These are phyloP conservation scores for Ophiostoma fasciatum DNA, from an alignment of 2,329 filamentous ascomycete species.

Conservation along the genomic window DNA sequence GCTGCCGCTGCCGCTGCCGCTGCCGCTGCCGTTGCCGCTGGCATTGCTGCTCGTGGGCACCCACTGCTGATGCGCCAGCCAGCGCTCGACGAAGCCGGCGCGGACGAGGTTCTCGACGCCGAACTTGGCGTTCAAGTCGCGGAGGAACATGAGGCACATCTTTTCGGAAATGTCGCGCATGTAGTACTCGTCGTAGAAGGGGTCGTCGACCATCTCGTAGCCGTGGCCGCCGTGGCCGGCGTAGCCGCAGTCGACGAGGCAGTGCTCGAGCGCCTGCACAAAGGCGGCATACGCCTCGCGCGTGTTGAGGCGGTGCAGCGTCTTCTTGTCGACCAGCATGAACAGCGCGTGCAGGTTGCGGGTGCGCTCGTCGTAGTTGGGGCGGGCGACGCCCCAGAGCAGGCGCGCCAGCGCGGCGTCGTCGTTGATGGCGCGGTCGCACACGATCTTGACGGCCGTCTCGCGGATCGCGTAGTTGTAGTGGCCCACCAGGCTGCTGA, in stretches of 20 bases:
- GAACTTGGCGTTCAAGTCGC: slow-evolving; percentile 44
- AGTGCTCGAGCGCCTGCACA: slow-evolving; percentile 44
- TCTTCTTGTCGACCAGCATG: slow-evolving; percentile 35
- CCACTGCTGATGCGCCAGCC: slow-evolving; percentile 62
- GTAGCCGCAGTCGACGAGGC: slow-evolving; percentile 26
- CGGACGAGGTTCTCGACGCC: slow-evolving; percentile 42
- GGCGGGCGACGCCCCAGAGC: slow-evolving; percentile 41
- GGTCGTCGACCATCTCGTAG: slow-evolving; percentile 36
- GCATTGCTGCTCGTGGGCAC: slow-evolving; percentile 38
- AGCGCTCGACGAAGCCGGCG: slow-evolving; percentile 53
- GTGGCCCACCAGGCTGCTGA: slow-evolving; percentile 52
- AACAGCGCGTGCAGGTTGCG: slow-evolving; percentile 40
- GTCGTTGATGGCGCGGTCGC: slow-evolving; percentile 45
- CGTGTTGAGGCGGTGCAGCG: slow-evolving; percentile 33
- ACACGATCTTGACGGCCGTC: slow-evolving; percentile 45
- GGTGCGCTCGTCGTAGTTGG: slow-evolving; percentile 45
- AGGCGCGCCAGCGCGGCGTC: slow-evolving; percentile 31
- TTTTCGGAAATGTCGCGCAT: slow-evolving; percentile 47
- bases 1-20: slow-evolving; percentile 34
- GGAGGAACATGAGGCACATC: slow-evolving; percentile 41
- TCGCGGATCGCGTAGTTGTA: slow-evolving; percentile 61
- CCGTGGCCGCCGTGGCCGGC: not conserved
- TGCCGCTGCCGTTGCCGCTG: slow-evolving; percentile 38
- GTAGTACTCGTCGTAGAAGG: slow-evolving; percentile 46
- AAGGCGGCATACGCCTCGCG: slow-evolving; percentile 38